phyloP scores from a whole-genome alignment of 805 yeast genomes.

The Monosporozyma unispora region DNA sequence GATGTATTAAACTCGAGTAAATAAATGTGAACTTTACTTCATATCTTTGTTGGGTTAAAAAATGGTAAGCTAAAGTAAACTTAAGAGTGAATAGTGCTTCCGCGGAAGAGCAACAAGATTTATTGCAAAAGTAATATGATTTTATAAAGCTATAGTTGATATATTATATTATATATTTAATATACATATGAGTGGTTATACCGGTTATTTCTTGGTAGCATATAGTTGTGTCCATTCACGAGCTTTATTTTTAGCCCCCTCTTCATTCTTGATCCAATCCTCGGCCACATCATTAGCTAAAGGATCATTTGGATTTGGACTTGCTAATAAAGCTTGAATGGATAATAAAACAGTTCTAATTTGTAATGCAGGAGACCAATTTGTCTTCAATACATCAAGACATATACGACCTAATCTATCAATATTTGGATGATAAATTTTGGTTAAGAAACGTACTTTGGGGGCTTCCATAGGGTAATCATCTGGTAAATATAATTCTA shows the following conservation, averaged over 20 bases:
- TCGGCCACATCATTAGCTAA: slow-evolving; percentile 96
- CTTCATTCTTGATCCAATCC: slow-evolving; percentile 85
- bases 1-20: too few relatives aligned
- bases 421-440: slow-evolving; percentile 93
- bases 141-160: too few relatives aligned
- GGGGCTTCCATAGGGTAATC: slow-evolving; percentile 99
- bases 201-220: slow-evolving; percentile 19
- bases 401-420: slow-evolving; percentile 94
- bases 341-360: slow-evolving; percentile 86
- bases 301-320: slow-evolving; percentile 98
- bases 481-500: slow-evolving; percentile 87
- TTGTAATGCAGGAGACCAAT: slow-evolving; percentile 97
- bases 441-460: slow-evolving; percentile 85
- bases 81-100: too few relatives aligned
- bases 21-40: too few relatives aligned
- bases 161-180: neutral
- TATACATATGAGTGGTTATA: neutral
- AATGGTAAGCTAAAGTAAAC: too few relatives aligned
- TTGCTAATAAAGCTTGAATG: slow-evolving; percentile 86
- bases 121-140: too few relatives aligned
- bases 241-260: slow-evolving; percentile 73
- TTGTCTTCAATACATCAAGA: slow-evolving; percentile 84
- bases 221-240: slow-evolving; percentile 35
- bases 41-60: too few relatives aligned
- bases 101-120: neutral